Evolutionary conservation across 306 rosid species (phyloP).

Genomic region (Sesbania bispinosa): DNA sequence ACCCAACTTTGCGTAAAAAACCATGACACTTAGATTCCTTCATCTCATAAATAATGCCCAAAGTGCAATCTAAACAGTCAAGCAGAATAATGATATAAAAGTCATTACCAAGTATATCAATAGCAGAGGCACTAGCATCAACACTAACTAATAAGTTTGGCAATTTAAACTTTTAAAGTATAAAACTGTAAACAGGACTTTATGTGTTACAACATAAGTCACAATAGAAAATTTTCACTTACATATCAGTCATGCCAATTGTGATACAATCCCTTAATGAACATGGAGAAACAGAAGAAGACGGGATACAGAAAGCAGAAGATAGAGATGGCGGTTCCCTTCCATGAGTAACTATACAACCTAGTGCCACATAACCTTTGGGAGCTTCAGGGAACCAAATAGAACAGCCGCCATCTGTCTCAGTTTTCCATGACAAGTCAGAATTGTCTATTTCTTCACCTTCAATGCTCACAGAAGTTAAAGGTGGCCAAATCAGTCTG

Average conservation of each 20-base stretch:
- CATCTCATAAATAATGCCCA: not conserved
- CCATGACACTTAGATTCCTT: not conserved
- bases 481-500: slow-evolving; percentile 81
- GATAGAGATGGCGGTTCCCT: slow-evolving; percentile 67
- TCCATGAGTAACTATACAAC: slow-evolving; percentile 81
- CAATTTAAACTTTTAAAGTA: not conserved
- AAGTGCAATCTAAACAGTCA: not conserved
- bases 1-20: not conserved
- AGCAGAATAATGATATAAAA: not conserved
- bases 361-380: slow-evolving; percentile 84
- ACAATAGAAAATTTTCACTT: slow-evolving; percentile 36
- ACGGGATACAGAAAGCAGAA: slow-evolving; percentile 70
- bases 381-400: slow-evolving; percentile 98
- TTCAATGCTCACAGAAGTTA: slow-evolving; percentile 39
- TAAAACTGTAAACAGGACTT: not conserved
- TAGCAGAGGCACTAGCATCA: slow-evolving; percentile 7
- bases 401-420: slow-evolving; percentile 51
- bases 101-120: not conserved
- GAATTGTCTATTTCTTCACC: slow-evolving; percentile 32
- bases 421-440: slow-evolving; percentile 22
- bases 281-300: slow-evolving; percentile 73
- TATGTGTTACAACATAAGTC: not conserved
- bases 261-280: slow-evolving; percentile 76
- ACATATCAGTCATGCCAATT: slow-evolving; percentile 54
- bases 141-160: not conserved